These are phyloP conservation scores for Chalara sp. DNA, from an alignment of 2,329 filamentous ascomycete species.

Conservation along the genomic window DNA sequence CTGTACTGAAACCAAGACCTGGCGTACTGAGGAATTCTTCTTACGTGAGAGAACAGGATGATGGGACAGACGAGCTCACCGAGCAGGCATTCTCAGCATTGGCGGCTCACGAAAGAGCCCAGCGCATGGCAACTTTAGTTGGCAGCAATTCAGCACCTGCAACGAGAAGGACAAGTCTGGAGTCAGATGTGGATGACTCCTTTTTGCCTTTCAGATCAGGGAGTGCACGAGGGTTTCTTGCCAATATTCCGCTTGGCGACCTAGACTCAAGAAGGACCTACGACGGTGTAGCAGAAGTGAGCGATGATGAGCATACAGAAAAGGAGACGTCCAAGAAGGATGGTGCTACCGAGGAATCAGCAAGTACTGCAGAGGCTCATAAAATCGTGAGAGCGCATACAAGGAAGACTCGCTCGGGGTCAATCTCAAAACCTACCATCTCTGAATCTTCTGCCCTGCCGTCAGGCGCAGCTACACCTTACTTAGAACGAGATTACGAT, in stretches of 20 bases:
- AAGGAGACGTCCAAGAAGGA: constrained; percentile 11
- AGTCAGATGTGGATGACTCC: constrained; percentile 18
- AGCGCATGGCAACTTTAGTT: constrained; percentile 24
- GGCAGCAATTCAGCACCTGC: constrained; percentile 24
- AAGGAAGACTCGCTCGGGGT: constrained; percentile 16
- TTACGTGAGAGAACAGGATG: constrained; percentile 3
- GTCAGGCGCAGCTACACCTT: constrained; percentile 13
- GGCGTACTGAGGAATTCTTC: constrained; percentile 18
- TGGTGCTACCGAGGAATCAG: constrained; percentile 6
- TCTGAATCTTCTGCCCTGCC: constrained; percentile 1
- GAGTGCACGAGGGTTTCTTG: constrained; percentile 12
- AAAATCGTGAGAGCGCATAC: constrained; percentile 36
- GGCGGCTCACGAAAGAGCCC: constrained; percentile 25
- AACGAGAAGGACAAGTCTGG: constrained; percentile 24
- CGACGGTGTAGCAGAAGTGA: constrained; percentile 16
- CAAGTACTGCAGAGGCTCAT: constrained; percentile 34
- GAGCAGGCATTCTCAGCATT: constrained; percentile 26
- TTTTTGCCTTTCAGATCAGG: constrained; percentile 1
- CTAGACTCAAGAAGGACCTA: constrained; percentile 20
- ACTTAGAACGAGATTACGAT: constrained; percentile 38
- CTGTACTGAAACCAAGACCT: constrained; percentile 16
- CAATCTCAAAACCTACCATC: constrained; percentile 10
- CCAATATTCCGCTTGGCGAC: constrained; percentile 26
- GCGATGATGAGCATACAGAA: constrained; percentile 18
- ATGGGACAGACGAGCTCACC: constrained; percentile 14